Evolutionary conservation across 768 basidiomycete species (phyloP).

Genomic region (Amanita phalloides): DNA sequence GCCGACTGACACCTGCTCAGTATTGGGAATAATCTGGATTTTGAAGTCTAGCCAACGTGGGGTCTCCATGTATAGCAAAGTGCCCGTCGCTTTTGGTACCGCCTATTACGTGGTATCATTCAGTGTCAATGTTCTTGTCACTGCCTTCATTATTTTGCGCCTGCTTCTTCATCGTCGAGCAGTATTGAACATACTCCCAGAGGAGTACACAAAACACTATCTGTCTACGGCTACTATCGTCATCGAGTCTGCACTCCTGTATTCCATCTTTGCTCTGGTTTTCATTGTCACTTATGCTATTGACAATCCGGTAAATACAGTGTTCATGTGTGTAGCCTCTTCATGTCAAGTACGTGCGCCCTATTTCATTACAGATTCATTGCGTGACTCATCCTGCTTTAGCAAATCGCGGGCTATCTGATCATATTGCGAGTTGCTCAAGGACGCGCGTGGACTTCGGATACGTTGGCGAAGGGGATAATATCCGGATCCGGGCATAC

Average conservation of each 20-base stretch:
- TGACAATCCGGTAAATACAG: background rate
- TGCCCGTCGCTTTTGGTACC: constrained; percentile 17
- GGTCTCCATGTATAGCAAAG: constrained; percentile 17
- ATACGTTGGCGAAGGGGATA: too few relatives aligned
- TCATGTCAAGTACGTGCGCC: background rate
- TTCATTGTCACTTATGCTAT: background rate
- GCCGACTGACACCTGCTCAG: constrained; percentile 9
- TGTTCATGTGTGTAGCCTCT: background rate
- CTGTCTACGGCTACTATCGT: background rate
- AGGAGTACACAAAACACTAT: background rate
- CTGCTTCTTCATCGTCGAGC: constrained; percentile 18
- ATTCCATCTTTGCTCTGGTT: constrained; percentile 10
- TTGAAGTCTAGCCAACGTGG: constrained; percentile 20
- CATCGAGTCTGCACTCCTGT: constrained; percentile 19
- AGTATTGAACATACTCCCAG: constrained; percentile 16
- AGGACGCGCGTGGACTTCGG: too few relatives aligned
- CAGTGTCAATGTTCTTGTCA: constrained; percentile 20
- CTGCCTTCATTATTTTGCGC: constrained; percentile 19
- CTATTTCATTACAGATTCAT: too few relatives aligned
- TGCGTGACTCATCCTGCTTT: too few relatives aligned
- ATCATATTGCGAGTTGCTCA: too few relatives aligned
- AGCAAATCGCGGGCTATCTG: too few relatives aligned
- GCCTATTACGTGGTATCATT: constrained; percentile 21
- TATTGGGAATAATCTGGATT: constrained; percentile 23
- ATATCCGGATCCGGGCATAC: too few relatives aligned